Evolutionary conservation across 2,329 filamentous ascomycete genomes (phyloP).

Genomic region (Penicillium aurantiogriseum): DNA sequence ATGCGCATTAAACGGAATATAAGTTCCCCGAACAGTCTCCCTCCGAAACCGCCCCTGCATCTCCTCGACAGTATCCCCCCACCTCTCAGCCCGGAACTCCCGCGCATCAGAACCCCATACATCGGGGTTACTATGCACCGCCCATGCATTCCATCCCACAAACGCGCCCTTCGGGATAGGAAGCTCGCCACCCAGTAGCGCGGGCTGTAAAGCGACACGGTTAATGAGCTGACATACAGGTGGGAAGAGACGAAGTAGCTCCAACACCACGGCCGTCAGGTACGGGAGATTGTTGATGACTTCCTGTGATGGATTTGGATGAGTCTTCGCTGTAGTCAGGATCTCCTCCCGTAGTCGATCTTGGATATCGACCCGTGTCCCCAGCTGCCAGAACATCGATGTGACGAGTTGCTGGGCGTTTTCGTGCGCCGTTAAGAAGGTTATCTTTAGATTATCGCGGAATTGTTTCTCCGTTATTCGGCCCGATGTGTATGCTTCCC

Average conservation of each 20-base stretch:
- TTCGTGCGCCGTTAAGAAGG: conserved; percentile 45
- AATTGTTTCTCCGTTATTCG: conserved; percentile 39
- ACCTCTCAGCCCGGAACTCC: conserved; percentile 39
- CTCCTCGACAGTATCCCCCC: conserved; percentile 35
- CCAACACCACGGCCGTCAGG: conserved; percentile 48
- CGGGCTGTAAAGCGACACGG: conserved; percentile 35
- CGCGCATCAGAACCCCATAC: conserved; percentile 34
- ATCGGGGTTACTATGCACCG: conserved; percentile 38
- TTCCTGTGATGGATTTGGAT: conserved; percentile 22
- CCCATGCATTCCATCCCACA: conserved; percentile 45
- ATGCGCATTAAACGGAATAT: conserved; percentile 34
- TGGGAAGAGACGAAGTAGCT: conserved; percentile 50
- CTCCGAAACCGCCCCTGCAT: conserved; percentile 28
- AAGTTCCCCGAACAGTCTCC: conserved; percentile 28
- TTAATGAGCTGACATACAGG: conserved; percentile 53
- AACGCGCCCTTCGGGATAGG: conserved; percentile 39
- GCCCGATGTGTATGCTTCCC: conserved; percentile 23
- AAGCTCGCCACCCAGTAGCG: conserved; percentile 29
- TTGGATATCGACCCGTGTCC: conserved; percentile 35
- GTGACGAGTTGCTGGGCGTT: conserved; percentile 43
- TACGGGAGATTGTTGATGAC: conserved; percentile 40
- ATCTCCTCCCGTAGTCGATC: conserved; percentile 35
- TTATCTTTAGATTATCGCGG: conserved; percentile 42
- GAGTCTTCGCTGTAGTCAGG: background rate
- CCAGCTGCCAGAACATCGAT: conserved; percentile 40